These are phyloP conservation scores for Penicillium brevicompactum DNA, from an alignment of 2,329 filamentous ascomycete genomes.

Conservation along the genomic window DNA sequence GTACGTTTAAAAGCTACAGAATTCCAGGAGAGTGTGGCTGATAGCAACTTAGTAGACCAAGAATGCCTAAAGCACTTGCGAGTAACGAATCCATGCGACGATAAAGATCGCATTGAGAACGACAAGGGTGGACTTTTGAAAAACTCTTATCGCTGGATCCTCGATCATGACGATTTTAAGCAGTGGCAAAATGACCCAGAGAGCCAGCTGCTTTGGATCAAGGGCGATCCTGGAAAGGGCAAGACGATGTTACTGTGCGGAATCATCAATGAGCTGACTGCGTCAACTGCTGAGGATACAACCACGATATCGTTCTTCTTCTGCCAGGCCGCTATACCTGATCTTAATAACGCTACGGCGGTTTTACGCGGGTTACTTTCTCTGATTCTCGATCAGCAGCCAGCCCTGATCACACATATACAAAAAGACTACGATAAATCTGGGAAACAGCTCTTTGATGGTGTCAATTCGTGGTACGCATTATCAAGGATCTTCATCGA, in stretches of 20 bases:
- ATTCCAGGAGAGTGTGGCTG: too few species aligned
- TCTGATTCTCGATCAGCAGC: constrained; percentile 38
- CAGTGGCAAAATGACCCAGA: constrained; percentile 14
- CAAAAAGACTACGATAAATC: constrained; percentile 33
- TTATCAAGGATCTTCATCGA: constrained; percentile 42
- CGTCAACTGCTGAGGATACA: constrained; percentile 4
- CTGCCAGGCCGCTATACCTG: constrained; percentile 45
- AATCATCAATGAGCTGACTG: constrained; percentile 24
- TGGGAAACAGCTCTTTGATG: constrained; percentile 45
- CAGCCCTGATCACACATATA: constrained; percentile 38
- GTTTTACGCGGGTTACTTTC: constrained; percentile 50
- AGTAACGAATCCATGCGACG: constrained; percentile 15
- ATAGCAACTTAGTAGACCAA: too few species aligned
- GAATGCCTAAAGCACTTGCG: constrained; percentile 5
- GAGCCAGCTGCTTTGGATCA: constrained; percentile 23
- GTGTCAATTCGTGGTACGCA: constrained; percentile 38
- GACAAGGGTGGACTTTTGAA: constrained; percentile 19
- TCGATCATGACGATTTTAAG: constrained; percentile 21
- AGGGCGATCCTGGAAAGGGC: constrained; percentile 26
- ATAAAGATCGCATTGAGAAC: constrained; percentile 24
- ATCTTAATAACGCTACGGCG: constrained; percentile 42
- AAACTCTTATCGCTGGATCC: constrained; percentile 26
- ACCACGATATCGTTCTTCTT: constrained; percentile 21
- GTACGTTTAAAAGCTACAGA: too few species aligned
- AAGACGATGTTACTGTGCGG: constrained; percentile 31